These are phyloP conservation scores for Dichotomopilus funicola DNA, from an alignment of 2,329 filamentous ascomycete genomes.

Conservation along the genomic window DNA sequence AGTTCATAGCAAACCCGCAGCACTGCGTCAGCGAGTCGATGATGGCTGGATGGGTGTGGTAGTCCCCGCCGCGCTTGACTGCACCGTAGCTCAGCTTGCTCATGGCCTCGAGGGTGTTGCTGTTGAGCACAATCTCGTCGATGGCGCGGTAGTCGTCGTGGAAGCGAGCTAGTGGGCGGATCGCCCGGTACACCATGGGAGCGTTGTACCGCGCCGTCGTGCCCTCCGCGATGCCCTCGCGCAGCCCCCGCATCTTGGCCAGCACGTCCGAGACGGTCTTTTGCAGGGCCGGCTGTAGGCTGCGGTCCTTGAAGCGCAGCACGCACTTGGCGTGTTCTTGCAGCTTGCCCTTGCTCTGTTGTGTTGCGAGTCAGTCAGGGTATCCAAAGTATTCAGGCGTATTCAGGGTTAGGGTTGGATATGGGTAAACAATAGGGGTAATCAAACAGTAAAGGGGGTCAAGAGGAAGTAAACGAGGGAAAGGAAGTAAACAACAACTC, in stretches of 20 bases:
- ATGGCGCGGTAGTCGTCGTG: constrained; percentile 25
- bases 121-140: constrained; percentile 29
- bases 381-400: neutral
- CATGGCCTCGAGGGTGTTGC: constrained; percentile 6
- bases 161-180: constrained; percentile 26
- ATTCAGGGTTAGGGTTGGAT: too few relatives aligned
- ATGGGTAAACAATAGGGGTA: too few relatives aligned
- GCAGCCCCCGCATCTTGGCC: constrained; percentile 2
- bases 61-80: neutral
- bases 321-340: neutral
- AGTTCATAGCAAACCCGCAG: constrained; percentile 54
- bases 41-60: constrained; percentile 4
- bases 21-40: constrained; percentile 31
- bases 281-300: neutral
- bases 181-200: constrained; percentile 30
- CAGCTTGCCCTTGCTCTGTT: constrained; percentile 1
- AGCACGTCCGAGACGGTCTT: neutral
- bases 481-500: too few relatives aligned
- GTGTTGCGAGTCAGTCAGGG: neutral
- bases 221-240: neutral
- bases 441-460: too few relatives aligned
- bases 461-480: too few relatives aligned
- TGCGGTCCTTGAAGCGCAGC: neutral
- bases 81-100: constrained; percentile 3
- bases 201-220: constrained; percentile 36